These are phyloP conservation scores for Achaetomium macrosporum DNA, from an alignment of 2,329 filamentous ascomycete species.

Conservation along the genomic window DNA sequence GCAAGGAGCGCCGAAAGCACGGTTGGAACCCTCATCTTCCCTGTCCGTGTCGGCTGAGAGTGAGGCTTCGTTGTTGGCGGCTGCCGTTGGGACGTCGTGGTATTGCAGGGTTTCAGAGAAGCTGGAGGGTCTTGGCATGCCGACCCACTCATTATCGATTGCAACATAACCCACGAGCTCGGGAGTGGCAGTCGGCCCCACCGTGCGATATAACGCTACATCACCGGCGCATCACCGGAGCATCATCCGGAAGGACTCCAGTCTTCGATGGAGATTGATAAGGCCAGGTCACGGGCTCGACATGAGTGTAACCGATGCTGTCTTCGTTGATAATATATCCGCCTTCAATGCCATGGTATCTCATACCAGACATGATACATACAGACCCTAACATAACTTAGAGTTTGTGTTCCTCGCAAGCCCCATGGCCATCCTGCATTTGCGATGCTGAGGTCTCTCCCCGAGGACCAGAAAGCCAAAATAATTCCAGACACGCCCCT, in stretches of 20 bases:
- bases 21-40: slow-evolving; percentile 9
- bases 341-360: no score
- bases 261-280: no score
- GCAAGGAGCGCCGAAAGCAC: slow-evolving; percentile 13
- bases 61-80: not conserved
- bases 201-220: not conserved
- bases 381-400: not conserved
- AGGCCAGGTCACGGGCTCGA: no score
- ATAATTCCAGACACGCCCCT: slow-evolving; percentile 6
- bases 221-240: no score
- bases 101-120: no score
- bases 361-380: not conserved
- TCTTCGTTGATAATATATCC: no score
- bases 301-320: no score
- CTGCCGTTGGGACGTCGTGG: not conserved
- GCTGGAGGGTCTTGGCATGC: not conserved
- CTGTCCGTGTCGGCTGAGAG: not conserved
- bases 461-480: not conserved
- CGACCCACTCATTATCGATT: not conserved
- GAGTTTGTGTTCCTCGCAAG: not conserved
- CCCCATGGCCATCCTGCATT: not conserved
- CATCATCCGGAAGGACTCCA: no score
- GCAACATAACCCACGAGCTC: not conserved
- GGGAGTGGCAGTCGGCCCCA: not conserved
- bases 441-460: not conserved